These are phyloP conservation scores for Pyrrhoderma lamaoense DNA, from an alignment of 1,284 basidiomycete species.

Conservation along the genomic window DNA sequence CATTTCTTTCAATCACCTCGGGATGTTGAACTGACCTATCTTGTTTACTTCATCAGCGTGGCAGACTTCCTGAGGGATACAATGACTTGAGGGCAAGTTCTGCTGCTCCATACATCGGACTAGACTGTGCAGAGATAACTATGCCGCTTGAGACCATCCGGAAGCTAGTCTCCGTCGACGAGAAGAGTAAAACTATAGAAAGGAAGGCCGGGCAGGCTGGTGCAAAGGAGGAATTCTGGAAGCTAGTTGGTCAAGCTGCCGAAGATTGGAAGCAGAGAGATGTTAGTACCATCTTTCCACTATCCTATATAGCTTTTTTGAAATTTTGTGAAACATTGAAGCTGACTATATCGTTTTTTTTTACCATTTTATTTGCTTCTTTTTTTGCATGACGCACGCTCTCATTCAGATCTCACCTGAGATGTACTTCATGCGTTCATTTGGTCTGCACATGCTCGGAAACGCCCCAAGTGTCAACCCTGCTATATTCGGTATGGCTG, in stretches of 20 bases:
- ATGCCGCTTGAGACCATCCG: background rate
- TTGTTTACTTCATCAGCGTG: too few relatives aligned
- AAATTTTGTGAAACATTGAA: too few relatives aligned
- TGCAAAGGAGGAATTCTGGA: constrained; percentile 1
- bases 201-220: background rate
- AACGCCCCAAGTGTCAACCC: background rate
- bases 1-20: too few relatives aligned
- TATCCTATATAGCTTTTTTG: too few relatives aligned
- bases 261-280: background rate
- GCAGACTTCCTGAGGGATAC: background rate
- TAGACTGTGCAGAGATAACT: background rate
- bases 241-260: background rate
- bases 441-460: background rate
- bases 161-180: background rate
- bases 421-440: background rate
- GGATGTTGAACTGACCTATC: too few relatives aligned
- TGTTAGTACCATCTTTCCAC: background rate
- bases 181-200: background rate
- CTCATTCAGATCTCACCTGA: too few relatives aligned
- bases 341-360: too few relatives aligned
- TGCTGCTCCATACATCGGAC: background rate
- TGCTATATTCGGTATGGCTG: background rate
- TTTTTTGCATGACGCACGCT: too few relatives aligned
- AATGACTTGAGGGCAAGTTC: background rate
- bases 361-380: background rate